Evolutionary conservation across 192 early-diverging fungal species (phyloP).

Genomic region (Gaertneriomyces semiglobifer): DNA sequence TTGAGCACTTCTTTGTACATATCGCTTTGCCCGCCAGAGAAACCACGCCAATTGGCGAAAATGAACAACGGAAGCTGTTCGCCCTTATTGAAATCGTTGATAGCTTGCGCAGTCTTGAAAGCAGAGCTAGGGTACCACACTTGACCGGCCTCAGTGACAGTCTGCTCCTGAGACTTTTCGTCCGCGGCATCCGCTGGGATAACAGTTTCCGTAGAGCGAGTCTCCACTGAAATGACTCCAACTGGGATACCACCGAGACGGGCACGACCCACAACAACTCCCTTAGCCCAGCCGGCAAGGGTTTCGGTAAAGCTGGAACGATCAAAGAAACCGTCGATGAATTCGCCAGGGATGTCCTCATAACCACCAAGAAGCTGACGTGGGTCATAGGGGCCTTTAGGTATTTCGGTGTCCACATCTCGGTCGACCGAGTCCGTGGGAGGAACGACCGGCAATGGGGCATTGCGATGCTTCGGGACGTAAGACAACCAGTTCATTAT

Average conservation of each 20-base stretch:
- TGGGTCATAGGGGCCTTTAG: conserved; percentile 85
- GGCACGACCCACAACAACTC: conserved; percentile 92
- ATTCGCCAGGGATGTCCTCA: conserved; percentile 60
- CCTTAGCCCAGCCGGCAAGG: conserved; percentile 93
- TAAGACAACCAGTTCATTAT: conserved; percentile 93
- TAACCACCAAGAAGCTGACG: conserved; percentile 81
- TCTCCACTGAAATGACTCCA: conserved; percentile 97
- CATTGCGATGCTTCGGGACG: conserved; percentile 72
- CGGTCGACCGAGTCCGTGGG: conserved; percentile 75
- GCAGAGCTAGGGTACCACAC: conserved; percentile 99
- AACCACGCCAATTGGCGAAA: conserved; percentile 99
- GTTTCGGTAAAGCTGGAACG: conserved; percentile 95
- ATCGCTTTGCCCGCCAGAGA: conserved; percentile 97
- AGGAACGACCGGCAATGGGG: conserved; percentile 55
- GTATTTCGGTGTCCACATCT: conserved; percentile 72
- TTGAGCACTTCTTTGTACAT: conserved; percentile 98
- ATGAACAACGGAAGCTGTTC: conserved; percentile 97
- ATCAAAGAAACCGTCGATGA: conserved; percentile 93
- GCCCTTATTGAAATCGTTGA: conserved; percentile 98
- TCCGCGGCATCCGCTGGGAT: conserved; percentile 94
- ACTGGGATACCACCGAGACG: conserved; percentile 95
- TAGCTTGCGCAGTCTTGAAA: conserved; percentile 99
- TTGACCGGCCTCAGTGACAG: conserved; percentile 85
- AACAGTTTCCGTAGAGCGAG: conserved; percentile 84
- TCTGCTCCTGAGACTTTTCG: conserved; percentile 82